Evolutionary conservation across 2,329 filamentous ascomycete species (phyloP), one percentile per base, ranked within the genome.

Genomic region (Talaromyces sp.): DNA sequence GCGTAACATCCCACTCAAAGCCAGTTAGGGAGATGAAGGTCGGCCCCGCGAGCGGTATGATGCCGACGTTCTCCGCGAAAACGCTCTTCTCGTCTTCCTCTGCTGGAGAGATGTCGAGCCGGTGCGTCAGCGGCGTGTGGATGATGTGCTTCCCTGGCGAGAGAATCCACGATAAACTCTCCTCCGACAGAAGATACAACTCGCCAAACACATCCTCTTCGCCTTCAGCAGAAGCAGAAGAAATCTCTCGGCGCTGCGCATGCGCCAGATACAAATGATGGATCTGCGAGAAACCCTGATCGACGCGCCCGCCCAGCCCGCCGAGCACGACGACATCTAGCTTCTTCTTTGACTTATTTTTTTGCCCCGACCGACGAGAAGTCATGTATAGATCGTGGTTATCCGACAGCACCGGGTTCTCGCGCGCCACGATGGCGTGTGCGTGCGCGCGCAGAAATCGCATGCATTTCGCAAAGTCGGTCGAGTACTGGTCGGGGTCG

Each of bases 231-330:
- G 36, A 44, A 8, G 15, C 5, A 22, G 44, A 47, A 19, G 42
- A 47, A 22, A 42, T 39, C 13, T 28, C 47, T 4, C 28, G 32
- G 10, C 57, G 55, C 19, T 57, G 61, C 17, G 60, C 5, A 66
- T 71, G 53, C 66, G 74, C 82, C 62, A 80, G 76, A 61, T 83
- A 93, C 53, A 98, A 82, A 72, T 97, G 91, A 72, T 96, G 91
- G 58, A 99, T 83, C 69, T 96, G 88, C 61, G 91, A 92, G 55
- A 99, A 83, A 1, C 89, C 93, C 73, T 99, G 95, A 75, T 99
- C 95, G 17, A 98, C 90, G 32, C 95, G 87, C 7, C 95, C 95
- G 51, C 91, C 92, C 0, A 98, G 83, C 1, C 93, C 92, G 47
- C 93, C 93, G 7, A 97, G 78, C 42, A 90, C 87, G 13, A 96